phyloP scores from a whole-genome alignment of 768 basidiomycete species.

The Phallus indusiatus region DNA sequence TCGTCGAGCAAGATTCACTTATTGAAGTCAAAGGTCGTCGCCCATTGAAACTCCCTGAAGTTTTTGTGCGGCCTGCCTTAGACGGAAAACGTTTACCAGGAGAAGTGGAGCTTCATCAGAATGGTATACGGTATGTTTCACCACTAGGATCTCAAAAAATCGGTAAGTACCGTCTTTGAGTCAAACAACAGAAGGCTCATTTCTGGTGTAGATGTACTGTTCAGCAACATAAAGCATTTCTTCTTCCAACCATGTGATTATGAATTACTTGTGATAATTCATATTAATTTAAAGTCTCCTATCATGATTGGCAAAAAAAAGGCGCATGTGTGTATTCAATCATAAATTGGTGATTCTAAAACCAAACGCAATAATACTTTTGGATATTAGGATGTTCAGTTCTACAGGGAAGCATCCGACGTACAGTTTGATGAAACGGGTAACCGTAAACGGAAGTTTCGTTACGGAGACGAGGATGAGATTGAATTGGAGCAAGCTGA shows the following conservation, averaged over 20 bases:
- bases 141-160: slow-evolving; percentile 84
- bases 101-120: slow-evolving; percentile 98
- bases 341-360: not conserved
- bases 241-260: slow-evolving; percentile 99
- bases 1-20: slow-evolving; percentile 87
- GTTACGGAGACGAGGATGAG: slow-evolving; percentile 98
- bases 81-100: slow-evolving; percentile 94
- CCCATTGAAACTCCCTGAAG: slow-evolving; percentile 80
- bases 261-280: slow-evolving; percentile 89
- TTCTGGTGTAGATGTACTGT: slow-evolving; percentile 67
- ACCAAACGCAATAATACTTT: not conserved
- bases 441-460: slow-evolving; percentile 93
- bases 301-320: slow-evolving; percentile 99
- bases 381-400: slow-evolving; percentile 77
- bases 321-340: slow-evolving; percentile 56
- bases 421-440: slow-evolving; percentile 98
- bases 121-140: slow-evolving; percentile 89
- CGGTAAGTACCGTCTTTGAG: slow-evolving; percentile 41
- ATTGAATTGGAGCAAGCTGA: slow-evolving; percentile 99
- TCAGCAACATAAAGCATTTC: slow-evolving; percentile 95
- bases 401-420: slow-evolving; percentile 95
- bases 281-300: slow-evolving; percentile 86
- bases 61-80: slow-evolving; percentile 85
- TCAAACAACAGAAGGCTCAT: slow-evolving; percentile 1
- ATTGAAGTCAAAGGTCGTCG: slow-evolving; percentile 78